Evolutionary conservation across 495 filamentous ascomycete genomes (phyloP), one percentile per base, ranked within the genome.

Genomic region (Penicillium paradoxum): DNA sequence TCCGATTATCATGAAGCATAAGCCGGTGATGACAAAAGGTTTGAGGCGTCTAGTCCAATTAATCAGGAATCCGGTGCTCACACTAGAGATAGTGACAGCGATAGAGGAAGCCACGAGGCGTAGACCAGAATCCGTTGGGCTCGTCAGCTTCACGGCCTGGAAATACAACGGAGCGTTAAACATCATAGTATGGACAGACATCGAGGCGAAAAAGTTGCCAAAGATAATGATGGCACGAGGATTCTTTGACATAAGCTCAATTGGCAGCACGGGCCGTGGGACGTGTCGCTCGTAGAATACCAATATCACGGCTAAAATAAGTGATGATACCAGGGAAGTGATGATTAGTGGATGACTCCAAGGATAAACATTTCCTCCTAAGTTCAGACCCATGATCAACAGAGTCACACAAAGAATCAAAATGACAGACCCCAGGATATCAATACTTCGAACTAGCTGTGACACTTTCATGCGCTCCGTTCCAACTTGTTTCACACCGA

Each of bases 121-220:
- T 4, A 89, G 76, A 10, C 88, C 88, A 1, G 88, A 89, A 15
- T 74, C 74, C 8, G 87, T 87, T 21, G 88, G 83, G 18, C 73
- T 79, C 11, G 86, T 82, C 36, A 90, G 78, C 56, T 88, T 84
- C 41, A 90, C 87, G 25, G 83, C 86, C 66, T 90, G 87, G 70
- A 91, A 92, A 72, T 84, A 92, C 18, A 92, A 71, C 0, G 87
- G 88, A 44, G 84, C 79, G 63, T 92, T 91, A 69, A 91, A 92
- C 40, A 87, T 65, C 57, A 89, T 80, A 15, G 85, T 82, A 64
- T 88, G 86, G 49, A 83, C 60, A 4, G 85, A 74, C 21, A 88
- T 73, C 14, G 79, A 67, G 1, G 75, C 80, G 55, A 89, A 83
- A 66, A 82, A 82, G 64, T 87, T 90, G 30, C 79, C 78, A 56